These are phyloP conservation scores for Podospora tetraspora DNA, from an alignment of 495 filamentous ascomycete species.

Conservation along the genomic window DNA sequence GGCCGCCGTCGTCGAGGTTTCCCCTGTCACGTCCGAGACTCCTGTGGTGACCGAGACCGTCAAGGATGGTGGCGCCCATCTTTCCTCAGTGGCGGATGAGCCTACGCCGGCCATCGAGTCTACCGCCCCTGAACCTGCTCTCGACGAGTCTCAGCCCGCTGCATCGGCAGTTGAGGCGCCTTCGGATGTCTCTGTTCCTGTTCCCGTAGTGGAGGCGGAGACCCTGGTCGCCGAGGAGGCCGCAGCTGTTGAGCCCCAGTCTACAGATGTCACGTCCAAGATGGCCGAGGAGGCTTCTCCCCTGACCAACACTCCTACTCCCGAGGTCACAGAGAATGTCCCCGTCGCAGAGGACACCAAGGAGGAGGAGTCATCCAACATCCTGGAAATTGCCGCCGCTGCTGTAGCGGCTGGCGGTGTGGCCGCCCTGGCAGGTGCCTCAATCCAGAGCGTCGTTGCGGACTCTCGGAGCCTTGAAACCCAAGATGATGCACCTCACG, in stretches of 20 bases:
- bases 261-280: not conserved
- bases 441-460: not conserved
- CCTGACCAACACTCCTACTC: not conserved
- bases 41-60: not conserved
- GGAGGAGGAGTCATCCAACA: constrained; percentile 2
- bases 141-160: not conserved
- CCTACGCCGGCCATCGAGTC: not conserved
- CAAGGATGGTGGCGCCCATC: not conserved
- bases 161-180: not conserved
- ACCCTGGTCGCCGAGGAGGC: constrained; percentile 2
- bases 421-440: constrained; percentile 3
- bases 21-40: not conserved
- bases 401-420: constrained; percentile 8
- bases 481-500: not conserved
- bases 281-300: not conserved
- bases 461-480: not conserved
- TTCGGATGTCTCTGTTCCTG: not conserved
- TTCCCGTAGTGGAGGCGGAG: not conserved
- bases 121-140: not conserved
- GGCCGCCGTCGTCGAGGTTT: not conserved
- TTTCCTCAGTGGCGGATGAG: not conserved
- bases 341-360: not conserved
- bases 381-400: constrained; percentile 1
- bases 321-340: not conserved
- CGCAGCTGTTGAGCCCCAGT: not conserved